Evolutionary conservation across 2,329 filamentous ascomycete genomes (phyloP).

Genomic region (Aspergillus sp.): DNA sequence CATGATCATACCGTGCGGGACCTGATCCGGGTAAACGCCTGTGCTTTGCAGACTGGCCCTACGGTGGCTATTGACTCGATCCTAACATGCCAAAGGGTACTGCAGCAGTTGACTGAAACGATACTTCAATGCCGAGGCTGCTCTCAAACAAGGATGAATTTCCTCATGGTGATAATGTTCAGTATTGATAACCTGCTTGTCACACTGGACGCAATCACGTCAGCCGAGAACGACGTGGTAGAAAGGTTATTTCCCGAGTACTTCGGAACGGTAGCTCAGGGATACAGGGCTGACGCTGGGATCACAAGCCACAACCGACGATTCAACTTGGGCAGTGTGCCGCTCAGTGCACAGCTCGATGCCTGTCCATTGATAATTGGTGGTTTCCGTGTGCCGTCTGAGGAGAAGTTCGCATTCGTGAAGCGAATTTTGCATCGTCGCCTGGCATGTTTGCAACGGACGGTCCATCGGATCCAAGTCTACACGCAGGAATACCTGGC

Average conservation of each 20-base stretch:
- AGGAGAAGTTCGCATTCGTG: slow-evolving; percentile 29
- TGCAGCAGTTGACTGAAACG: slow-evolving; percentile 28
- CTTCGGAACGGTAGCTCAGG: slow-evolving; percentile 8
- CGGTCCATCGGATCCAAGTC: slow-evolving; percentile 26
- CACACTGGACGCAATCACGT: slow-evolving; percentile 23
- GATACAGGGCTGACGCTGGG: slow-evolving; percentile 5
- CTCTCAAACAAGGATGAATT: slow-evolving; percentile 22
- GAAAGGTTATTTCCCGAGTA: slow-evolving; percentile 15
- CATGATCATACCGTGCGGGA: slow-evolving; percentile 25
- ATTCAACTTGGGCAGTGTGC: slow-evolving; percentile 5
- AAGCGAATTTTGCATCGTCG: slow-evolving; percentile 26
- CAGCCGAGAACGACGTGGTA: slow-evolving; percentile 13
- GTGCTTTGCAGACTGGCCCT: slow-evolving; percentile 16
- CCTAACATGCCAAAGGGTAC: slow-evolving; percentile 25
- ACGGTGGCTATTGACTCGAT: slow-evolving; percentile 26
- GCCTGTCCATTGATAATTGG: slow-evolving; percentile 28
- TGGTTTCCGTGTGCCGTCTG: slow-evolving; percentile 23
- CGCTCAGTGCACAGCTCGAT: slow-evolving; percentile 24
- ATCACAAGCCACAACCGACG: slow-evolving; percentile 1
- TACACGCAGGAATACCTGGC: slow-evolving; percentile 26
- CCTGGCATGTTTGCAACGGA: slow-evolving; percentile 28
- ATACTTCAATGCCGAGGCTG: slow-evolving; percentile 31
- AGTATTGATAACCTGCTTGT: slow-evolving; percentile 30
- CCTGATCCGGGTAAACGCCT: slow-evolving; percentile 22
- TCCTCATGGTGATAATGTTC: slow-evolving; percentile 32